These are phyloP conservation scores for Aspergillus japonicus DNA, from an alignment of 2,329 filamentous ascomycete species.

Conservation along the genomic window DNA sequence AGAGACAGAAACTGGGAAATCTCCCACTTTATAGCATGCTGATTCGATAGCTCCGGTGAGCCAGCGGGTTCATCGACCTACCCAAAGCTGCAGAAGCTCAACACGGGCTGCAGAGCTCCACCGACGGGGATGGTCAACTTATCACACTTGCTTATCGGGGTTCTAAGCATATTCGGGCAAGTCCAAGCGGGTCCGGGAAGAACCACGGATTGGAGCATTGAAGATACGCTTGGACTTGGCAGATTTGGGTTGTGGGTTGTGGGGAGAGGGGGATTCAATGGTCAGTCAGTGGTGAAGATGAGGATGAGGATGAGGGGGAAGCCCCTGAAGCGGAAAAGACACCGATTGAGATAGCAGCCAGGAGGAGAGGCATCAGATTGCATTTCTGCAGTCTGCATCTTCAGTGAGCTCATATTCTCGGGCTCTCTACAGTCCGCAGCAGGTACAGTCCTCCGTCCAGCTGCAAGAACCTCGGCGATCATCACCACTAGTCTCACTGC, in stretches of 20 bases:
- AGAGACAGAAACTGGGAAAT: not conserved
- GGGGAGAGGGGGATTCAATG: not conserved
- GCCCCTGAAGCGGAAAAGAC: not conserved
- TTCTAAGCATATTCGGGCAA: conserved; percentile 1
- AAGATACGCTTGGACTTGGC: not conserved
- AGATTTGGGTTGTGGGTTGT: not conserved
- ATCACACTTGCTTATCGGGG: not conserved
- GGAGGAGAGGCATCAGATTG: not conserved
- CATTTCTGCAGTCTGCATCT: not conserved
- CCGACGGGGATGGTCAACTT: not conserved
- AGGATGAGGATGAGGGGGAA: not conserved
- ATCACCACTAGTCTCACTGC: not conserved
- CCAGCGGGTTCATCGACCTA: too few relatives aligned
- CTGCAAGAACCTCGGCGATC: not conserved
- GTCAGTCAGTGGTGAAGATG: not conserved
- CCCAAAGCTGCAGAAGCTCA: not conserved
- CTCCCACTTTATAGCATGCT: not conserved
- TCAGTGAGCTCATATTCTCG: not conserved
- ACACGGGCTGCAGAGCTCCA: not conserved
- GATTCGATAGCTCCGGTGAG: not conserved
- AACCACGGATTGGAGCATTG: not conserved
- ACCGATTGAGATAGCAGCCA: not conserved
- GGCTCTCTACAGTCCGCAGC: not conserved
- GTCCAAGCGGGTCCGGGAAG: conserved; percentile 1
- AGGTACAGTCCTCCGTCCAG: too few relatives aligned